Evolutionary conservation across 208 protist species (phyloP).

Genomic region (Phytomonas francai): DNA sequence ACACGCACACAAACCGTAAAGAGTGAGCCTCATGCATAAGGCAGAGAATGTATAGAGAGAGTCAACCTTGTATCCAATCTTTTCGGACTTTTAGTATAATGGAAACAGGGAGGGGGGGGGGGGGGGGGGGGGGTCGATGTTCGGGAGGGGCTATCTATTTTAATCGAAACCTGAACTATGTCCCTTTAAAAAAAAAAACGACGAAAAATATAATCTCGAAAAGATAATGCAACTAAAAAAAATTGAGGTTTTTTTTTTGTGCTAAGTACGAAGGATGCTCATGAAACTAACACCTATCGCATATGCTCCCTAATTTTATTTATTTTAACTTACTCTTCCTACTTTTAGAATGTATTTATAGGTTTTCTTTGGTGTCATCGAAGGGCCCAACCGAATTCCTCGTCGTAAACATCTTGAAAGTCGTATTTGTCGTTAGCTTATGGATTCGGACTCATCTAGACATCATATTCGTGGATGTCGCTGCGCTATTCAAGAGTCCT

Average conservation of each 20-base stretch:
- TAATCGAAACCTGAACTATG: background rate
- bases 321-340: background rate
- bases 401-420: background rate
- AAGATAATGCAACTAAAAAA: background rate
- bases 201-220: background rate
- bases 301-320: background rate
- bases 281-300: background rate
- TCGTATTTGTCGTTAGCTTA: background rate
- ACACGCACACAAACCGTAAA: background rate
- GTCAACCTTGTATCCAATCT: background rate
- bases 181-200: background rate
- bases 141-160: background rate
- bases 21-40: background rate
- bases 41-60: background rate
- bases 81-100: background rate
- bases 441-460: background rate
- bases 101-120: background rate
- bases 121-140: too few relatives aligned
- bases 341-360: background rate
- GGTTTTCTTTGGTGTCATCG: background rate
- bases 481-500: too few relatives aligned
- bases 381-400: background rate
- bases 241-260: background rate
- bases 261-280: background rate
- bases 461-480: too few relatives aligned